Percentiles rank a stretch among this genome's conserved stretches.
Conservation (phyloP, 257 asterid genomes). For the Jacaranda mimosifolia region DNA sequence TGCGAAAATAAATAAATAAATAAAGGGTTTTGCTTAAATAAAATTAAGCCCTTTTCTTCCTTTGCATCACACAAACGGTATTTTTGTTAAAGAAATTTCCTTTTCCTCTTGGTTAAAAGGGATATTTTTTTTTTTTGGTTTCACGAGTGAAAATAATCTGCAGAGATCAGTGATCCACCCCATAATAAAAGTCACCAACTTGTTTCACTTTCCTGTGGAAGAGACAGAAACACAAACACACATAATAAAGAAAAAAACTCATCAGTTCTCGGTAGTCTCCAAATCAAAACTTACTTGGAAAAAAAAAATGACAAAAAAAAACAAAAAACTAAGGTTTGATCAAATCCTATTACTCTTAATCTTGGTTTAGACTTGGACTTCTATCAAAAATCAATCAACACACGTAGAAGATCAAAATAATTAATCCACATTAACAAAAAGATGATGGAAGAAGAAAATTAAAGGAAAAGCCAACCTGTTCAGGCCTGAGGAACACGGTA, state of each 20-base stretch:
- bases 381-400: slow-evolving; percentile 4
- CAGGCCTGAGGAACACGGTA: slow-evolving; percentile 72
- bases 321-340: background rate
- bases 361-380: background rate
- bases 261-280: slow-evolving; percentile 70
- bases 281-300: slow-evolving; percentile 19
- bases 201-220: slow-evolving; percentile 82
- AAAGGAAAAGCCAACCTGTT: slow-evolving; percentile 62
- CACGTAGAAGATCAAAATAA: background rate
- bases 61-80: background rate
- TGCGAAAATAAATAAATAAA: background rate
- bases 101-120: background rate
- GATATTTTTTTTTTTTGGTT: no score
- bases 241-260: slow-evolving; percentile 49
- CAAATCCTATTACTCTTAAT: slow-evolving; percentile 22
- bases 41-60: background rate
- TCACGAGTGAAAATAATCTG: slow-evolving; percentile 45
- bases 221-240: slow-evolving; percentile 62
- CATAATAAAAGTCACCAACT: slow-evolving; percentile 73
- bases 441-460: background rate
- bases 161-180: slow-evolving; percentile 60
- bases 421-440: background rate
- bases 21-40: background rate
- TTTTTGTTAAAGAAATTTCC: background rate
- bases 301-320: background rate